These are phyloP conservation scores for Dittrichia graveolens DNA, from an alignment of 129 eudicot genomes.

Conservation along the genomic window DNA sequence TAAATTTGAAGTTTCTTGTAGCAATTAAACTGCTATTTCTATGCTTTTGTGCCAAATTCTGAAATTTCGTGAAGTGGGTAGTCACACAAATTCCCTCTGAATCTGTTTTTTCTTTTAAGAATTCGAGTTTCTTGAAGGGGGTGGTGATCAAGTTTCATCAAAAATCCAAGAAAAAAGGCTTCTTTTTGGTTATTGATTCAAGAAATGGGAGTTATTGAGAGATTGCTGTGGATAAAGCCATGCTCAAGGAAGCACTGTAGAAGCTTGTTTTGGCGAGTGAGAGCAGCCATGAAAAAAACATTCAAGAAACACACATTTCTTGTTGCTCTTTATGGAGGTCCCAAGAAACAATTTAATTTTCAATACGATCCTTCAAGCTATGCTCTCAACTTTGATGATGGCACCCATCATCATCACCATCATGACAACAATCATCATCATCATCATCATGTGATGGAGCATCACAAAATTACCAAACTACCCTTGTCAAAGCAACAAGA, in stretches of 20 bases:
- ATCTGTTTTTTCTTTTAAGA: background rate
- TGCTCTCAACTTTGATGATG: conserved; percentile 91
- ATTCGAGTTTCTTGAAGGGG: conserved; percentile 21
- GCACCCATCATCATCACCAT: conserved; percentile 30
- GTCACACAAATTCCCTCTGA: conserved; percentile 10
- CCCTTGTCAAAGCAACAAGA: conserved; percentile 27
- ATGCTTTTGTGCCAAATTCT: background rate
- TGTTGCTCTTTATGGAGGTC: conserved; percentile 37
- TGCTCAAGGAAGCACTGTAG: conserved; percentile 56
- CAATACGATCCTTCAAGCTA: conserved; percentile 84
- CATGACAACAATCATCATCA: conserved; percentile 23
- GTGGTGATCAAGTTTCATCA: conserved; percentile 19
- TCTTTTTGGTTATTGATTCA: background rate
- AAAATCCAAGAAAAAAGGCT: background rate
- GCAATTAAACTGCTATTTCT: conserved; percentile 5
- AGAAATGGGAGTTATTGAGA: conserved; percentile 41
- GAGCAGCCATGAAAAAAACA: conserved; percentile 58
- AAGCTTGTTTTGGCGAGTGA: conserved; percentile 52
- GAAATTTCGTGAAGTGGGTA: background rate
- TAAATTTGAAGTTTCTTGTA: conserved; percentile 30
- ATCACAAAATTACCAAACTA: conserved; percentile 21
- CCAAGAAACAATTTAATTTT: conserved; percentile 45
- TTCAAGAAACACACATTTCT: conserved; percentile 37
- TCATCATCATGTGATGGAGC: conserved; percentile 27
- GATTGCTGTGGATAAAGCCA: conserved; percentile 43